Evolutionary conservation across 2,329 filamentous ascomycete species (phyloP).

Genomic region (Sporothrix globosa): DNA sequence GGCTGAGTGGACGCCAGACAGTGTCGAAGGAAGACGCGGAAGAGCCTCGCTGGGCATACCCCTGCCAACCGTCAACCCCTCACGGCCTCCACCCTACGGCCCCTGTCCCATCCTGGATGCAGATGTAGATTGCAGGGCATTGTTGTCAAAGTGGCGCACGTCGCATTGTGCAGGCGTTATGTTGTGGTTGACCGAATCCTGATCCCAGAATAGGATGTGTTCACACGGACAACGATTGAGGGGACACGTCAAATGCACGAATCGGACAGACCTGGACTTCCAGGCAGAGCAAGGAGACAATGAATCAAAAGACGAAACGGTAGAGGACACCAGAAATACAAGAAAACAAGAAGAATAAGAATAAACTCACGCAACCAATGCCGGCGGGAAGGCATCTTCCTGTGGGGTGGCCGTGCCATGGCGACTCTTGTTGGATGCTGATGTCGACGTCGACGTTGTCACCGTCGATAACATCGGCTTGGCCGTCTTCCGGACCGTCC

Average conservation of each 20-base stretch:
- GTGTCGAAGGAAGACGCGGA: not conserved
- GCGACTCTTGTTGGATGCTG: not conserved
- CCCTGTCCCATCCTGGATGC: not conserved
- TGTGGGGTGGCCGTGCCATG: not conserved
- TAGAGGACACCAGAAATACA: not conserved
- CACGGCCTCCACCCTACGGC: not conserved
- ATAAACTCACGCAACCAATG: conserved; percentile 20
- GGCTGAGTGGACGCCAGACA: not conserved
- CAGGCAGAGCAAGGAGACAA: not conserved
- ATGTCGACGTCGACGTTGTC: not conserved
- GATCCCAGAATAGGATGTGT: no score
- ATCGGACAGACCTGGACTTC: not conserved
- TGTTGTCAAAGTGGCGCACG: conserved; percentile 18
- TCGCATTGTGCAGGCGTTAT: not conserved
- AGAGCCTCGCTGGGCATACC: not conserved
- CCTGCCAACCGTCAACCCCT: not conserved
- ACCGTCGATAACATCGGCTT: not conserved
- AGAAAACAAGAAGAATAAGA: not conserved
- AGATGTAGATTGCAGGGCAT: conserved; percentile 20
- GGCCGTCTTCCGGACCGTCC: not conserved
- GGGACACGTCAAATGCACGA: not conserved
- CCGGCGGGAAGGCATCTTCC: conserved; percentile 5
- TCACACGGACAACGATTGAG: not conserved
- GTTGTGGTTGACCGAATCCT: not conserved
- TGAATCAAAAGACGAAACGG: not conserved